A percentile compares a stretch with the other conserved stretches of the same genome.
Conservation (phyloP, 108 stramenopile species). For the Cylindrotheca fusiformis region DNA sequence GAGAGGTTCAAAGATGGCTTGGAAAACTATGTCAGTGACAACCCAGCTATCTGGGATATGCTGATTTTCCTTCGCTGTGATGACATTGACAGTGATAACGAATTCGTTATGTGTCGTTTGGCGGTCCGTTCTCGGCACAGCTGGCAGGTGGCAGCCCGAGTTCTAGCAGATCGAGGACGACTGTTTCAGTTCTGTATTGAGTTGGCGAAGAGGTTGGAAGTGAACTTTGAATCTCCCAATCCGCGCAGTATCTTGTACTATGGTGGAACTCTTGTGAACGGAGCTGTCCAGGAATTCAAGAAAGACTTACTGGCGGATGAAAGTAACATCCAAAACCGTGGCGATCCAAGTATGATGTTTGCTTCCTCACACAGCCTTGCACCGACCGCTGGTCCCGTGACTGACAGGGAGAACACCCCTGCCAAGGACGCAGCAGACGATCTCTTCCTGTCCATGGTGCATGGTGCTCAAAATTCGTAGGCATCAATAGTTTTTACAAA, state of each 20-base stretch:
- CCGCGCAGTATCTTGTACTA: conserved; percentile 4
- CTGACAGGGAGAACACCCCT: too few species aligned
- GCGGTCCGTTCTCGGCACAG: conserved; percentile 54
- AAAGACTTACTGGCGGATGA: too few species aligned
- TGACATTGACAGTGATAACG: conserved; percentile 46
- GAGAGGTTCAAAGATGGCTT: conserved; percentile 48
- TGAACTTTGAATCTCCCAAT: conserved; percentile 34
- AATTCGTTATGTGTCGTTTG: conserved; percentile 36
- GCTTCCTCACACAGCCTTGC: too few species aligned
- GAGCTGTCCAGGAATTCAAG: too few species aligned
- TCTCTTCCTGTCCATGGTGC: too few species aligned
- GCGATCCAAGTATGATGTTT: too few species aligned
- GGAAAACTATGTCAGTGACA: conserved; percentile 54
- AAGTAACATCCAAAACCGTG: too few species aligned
- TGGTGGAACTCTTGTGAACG: too few species aligned
- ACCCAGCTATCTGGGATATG: conserved; percentile 60
- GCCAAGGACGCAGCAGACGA: too few species aligned
- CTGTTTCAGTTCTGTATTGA: conserved; percentile 44
- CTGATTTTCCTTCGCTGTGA: conserved; percentile 54
- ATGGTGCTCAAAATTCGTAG: too few species aligned
- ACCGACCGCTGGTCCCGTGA: too few species aligned
- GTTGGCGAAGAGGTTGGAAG: conserved; percentile 40
- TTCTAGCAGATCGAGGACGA: conserved; percentile 48
- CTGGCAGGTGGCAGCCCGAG: conserved; percentile 61
- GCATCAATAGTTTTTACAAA: too few species aligned